These are phyloP conservation scores for Solanum arcanum DNA, from an alignment of 257 asterid genomes.

Conservation along the genomic window DNA sequence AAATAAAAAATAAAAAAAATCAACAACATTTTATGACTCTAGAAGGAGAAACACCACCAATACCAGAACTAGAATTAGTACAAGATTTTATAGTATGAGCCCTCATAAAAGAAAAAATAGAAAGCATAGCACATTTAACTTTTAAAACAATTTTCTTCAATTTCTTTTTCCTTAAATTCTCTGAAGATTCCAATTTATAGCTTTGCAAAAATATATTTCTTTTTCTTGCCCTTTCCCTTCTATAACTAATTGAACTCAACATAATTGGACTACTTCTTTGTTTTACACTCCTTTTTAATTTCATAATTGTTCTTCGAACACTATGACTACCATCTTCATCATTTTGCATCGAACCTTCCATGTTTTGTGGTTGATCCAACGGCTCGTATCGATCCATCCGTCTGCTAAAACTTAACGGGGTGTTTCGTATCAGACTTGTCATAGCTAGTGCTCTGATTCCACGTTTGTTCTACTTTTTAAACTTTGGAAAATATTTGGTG, in stretches of 20 bases:
- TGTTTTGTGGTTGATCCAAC: not conserved
- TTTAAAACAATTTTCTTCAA: constrained; percentile 27
- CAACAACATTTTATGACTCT: constrained; percentile 17
- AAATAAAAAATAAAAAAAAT: not conserved
- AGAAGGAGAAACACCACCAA: constrained; percentile 23
- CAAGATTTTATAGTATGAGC: constrained; percentile 26
- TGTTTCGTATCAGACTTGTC: constrained; percentile 24
- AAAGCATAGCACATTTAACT: constrained; percentile 24
- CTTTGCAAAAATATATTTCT: constrained; percentile 38
- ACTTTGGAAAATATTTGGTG: not conserved
- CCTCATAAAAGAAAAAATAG: constrained; percentile 29
- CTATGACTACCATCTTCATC: not conserved
- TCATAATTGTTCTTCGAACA: constrained; percentile 18
- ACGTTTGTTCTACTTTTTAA: not conserved
- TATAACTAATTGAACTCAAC: constrained; percentile 34
- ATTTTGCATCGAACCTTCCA: not conserved
- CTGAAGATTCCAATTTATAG: constrained; percentile 28
- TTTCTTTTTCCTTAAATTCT: constrained; percentile 3
- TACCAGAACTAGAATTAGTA: constrained; percentile 13
- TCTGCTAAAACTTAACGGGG: constrained; percentile 19
- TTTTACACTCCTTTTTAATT: constrained; percentile 11
- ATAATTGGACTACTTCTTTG: not conserved
- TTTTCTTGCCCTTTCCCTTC: constrained; percentile 38
- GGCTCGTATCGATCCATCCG: not conserved
- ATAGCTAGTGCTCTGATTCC: not conserved